Conservation (phyloP, 2,329 filamentous ascomycete species). For the Blastomyces parvus region DNA sequence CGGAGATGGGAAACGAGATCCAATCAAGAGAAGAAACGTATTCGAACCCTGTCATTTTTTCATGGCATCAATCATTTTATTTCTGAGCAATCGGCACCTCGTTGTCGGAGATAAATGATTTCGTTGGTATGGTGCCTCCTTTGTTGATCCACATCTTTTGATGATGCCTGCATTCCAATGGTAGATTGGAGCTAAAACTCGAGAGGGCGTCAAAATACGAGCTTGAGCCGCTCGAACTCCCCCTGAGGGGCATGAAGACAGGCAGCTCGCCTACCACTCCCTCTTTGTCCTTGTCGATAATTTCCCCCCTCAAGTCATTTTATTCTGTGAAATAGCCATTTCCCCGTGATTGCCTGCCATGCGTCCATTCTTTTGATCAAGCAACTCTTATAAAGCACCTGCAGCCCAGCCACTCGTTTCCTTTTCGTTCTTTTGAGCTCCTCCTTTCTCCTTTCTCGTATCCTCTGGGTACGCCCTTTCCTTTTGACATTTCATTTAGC, state of each 20-base stretch:
- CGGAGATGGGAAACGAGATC: background rate
- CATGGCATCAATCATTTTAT: background rate
- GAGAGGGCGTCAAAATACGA: background rate
- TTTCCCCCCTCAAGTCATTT: background rate
- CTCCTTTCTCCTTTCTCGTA: background rate
- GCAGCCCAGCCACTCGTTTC: background rate
- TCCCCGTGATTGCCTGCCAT: background rate
- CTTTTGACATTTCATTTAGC: background rate
- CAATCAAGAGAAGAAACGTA: background rate
- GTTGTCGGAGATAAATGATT: background rate
- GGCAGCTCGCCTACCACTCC: background rate
- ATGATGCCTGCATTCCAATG: background rate
- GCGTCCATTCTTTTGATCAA: background rate
- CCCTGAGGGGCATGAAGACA: background rate
- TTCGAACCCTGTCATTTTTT: background rate
- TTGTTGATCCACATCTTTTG: background rate
- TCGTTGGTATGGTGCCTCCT: background rate
- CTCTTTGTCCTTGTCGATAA: background rate
- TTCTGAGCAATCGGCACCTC: background rate
- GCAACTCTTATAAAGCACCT: background rate
- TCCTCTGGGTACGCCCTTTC: background rate
- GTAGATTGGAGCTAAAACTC: background rate
- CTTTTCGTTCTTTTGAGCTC: background rate
- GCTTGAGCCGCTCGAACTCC: background rate
- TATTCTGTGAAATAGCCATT: background rate